Evolutionary conservation across 345 rosid species (phyloP).

Genomic region (Populus davidiana): DNA sequence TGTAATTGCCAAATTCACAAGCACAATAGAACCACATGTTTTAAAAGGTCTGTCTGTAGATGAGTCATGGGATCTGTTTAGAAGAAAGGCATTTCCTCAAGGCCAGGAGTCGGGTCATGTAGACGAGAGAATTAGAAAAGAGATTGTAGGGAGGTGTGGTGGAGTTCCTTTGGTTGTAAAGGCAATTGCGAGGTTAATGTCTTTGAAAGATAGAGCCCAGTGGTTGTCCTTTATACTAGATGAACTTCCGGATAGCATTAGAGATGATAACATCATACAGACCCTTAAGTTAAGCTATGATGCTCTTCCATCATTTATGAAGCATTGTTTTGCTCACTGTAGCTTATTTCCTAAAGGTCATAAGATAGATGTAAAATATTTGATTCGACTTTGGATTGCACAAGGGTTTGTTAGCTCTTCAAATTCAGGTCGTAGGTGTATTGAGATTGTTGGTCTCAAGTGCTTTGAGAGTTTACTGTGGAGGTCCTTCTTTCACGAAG

Average conservation of each 20-base stretch:
- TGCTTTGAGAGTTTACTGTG: neutral
- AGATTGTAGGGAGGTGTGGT: slow-evolving; percentile 8
- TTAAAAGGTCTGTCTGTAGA: neutral
- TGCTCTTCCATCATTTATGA: neutral
- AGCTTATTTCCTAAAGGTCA: too few species aligned
- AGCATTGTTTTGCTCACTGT: neutral
- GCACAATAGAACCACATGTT: neutral
- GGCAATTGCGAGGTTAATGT: slow-evolving; percentile 20
- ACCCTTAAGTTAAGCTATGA: neutral
- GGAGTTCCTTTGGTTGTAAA: slow-evolving; percentile 30
- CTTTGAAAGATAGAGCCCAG: slow-evolving; percentile 3
- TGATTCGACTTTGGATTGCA: too few species aligned
- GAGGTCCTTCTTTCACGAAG: slow-evolving; percentile 7
- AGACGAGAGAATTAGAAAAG: slow-evolving; percentile 7
- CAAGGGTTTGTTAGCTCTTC: too few species aligned
- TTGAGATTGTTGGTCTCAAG: neutral
- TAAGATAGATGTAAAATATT: too few species aligned
- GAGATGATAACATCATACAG: too few species aligned
- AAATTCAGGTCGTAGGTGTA: fast-evolving
- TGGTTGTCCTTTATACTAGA: neutral
- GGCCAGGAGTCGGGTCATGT: neutral
- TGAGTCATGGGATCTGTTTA: neutral
- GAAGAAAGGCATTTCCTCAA: neutral
- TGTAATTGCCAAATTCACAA: neutral
- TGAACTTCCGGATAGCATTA: neutral